Base-by-base conservation (phyloP, 2,329 filamentous ascomycete species). In the Ilyonectria robusta region DNA sequence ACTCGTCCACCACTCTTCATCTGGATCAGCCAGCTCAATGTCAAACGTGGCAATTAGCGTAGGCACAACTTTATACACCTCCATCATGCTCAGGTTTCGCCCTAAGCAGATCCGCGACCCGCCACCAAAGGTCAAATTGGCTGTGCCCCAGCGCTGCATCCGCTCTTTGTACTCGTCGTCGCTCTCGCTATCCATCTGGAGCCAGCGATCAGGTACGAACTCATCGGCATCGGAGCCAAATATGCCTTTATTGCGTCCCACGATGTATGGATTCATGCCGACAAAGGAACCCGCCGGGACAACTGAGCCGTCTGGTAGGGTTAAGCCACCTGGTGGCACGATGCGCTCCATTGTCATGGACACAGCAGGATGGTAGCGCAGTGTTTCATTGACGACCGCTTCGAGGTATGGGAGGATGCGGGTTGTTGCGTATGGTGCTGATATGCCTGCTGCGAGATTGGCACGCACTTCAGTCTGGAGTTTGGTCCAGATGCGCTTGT, bases 351-450 rank as follows among this genome's bases (percentile, higher is more conserved):
- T 78, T 0, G 81, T 70, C 68, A 85, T 78, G 1, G 80, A 80
- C 5, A 85, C 78, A 2, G 78, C 80, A 0, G 84, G 83, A 46
- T 85, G 81, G 2, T 86, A 73, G 3, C 85, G 81, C 62, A 84
- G 77, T 1, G 82, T 79, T 73, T 88, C 86, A 26, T 81, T 82
- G 13, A 87, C 76, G 1, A 86, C 81, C 0, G 85, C 84, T 47
- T 75, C 68, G 6, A 70, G 47, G 26, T 75, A 75, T 2, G 73
- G 56, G 2, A 75, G 33, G 1, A 62, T 55, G 40, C 64, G 68
- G 13, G 70, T 74, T 8, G 70, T 60, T 13, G 66, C 70, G 58
- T 67, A 73, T 26, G 47, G 46, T 2, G 71, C 66, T 1, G 64
- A 67, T 5, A 47, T 66, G 21, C 55, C 23, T 2, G 56, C 40